Conservation (phyloP, 768 basidiomycete genomes). For the Collybia mongolica region DNA sequence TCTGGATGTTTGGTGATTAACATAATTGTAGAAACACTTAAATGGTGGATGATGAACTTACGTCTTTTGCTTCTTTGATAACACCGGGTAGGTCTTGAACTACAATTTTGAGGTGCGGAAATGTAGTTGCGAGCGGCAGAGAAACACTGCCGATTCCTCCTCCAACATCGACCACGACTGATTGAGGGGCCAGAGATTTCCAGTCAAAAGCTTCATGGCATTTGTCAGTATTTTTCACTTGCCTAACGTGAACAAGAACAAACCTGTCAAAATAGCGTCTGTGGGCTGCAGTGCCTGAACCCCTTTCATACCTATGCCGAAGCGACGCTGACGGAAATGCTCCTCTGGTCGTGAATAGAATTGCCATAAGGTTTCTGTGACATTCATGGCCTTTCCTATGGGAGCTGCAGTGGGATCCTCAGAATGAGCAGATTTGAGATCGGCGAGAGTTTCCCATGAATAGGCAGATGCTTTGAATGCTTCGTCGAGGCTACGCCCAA, state of each 20-base stretch:
- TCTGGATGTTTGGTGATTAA: too few species aligned
- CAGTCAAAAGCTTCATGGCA: constrained; percentile 7
- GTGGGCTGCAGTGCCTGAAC: constrained; percentile 20
- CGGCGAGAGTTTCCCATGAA: constrained; percentile 28
- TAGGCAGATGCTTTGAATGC: constrained; percentile 27
- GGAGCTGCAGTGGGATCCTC: constrained; percentile 22
- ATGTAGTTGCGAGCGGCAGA: constrained; percentile 4
- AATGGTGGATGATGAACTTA: background rate
- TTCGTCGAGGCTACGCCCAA: constrained; percentile 25
- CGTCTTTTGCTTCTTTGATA: constrained; percentile 1
- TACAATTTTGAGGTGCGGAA: constrained; percentile 6
- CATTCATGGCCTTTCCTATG: constrained; percentile 22
- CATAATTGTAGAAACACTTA: background rate
- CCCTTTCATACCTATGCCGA: constrained; percentile 30
- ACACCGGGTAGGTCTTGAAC: constrained; percentile 6
- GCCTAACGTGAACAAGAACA: background rate
- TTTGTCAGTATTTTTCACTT: background rate
- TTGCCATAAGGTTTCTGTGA: constrained; percentile 21
- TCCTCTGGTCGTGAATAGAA: constrained; percentile 16
- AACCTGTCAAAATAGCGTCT: constrained; percentile 17
- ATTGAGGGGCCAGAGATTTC: constrained; percentile 3
- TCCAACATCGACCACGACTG: constrained; percentile 13
- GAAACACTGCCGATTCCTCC: constrained; percentile 11
- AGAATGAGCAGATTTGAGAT: constrained; percentile 22
- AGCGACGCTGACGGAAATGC: constrained; percentile 19